These are phyloP conservation scores for Xylaria sp. DNA, from an alignment of 2,329 filamentous ascomycete species.

Conservation along the genomic window DNA sequence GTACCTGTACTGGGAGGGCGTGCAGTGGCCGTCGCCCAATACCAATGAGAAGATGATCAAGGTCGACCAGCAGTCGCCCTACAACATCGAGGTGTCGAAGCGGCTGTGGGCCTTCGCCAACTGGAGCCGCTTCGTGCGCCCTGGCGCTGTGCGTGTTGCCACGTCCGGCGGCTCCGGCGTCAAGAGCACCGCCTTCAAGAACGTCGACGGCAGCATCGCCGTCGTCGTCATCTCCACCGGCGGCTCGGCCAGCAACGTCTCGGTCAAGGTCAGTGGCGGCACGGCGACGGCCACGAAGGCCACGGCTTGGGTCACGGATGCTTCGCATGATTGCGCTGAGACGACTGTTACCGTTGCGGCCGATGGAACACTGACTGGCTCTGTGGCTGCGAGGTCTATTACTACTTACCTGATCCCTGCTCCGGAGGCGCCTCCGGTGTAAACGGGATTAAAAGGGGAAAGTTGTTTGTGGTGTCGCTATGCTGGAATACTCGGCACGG, in stretches of 20 bases:
- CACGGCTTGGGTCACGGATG: conserved; percentile 47
- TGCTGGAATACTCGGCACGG: not conserved
- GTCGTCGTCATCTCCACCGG: conserved; percentile 51
- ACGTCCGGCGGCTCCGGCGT: conserved; percentile 47
- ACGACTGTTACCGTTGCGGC: conserved; percentile 40
- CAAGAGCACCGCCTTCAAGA: conserved; percentile 52
- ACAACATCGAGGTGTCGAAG: conserved; percentile 51
- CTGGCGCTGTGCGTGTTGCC: conserved; percentile 51
- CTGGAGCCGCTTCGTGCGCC: conserved; percentile 54
- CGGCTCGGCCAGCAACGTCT: conserved; percentile 36
- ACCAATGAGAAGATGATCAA: conserved; percentile 59
- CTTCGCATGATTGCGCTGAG: conserved; percentile 41
- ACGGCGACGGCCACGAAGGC: conserved; percentile 33
- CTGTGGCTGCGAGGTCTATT: conserved; percentile 45
- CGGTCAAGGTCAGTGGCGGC: conserved; percentile 37
- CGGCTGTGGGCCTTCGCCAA: conserved; percentile 57
- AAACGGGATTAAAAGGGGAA: not conserved
- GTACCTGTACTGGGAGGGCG: conserved; percentile 65
- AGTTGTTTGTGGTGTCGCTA: not conserved
- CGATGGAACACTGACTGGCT: conserved; percentile 41
- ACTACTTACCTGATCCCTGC: conserved; percentile 45
- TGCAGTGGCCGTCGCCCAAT: conserved; percentile 48
- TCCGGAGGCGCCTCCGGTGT: conserved; percentile 32
- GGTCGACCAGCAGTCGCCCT: conserved; percentile 55
- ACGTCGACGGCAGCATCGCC: conserved; percentile 53